These are phyloP conservation scores for Cyberlindnera amylophila DNA, from an alignment of 805 yeast genomes.

Conservation along the genomic window DNA sequence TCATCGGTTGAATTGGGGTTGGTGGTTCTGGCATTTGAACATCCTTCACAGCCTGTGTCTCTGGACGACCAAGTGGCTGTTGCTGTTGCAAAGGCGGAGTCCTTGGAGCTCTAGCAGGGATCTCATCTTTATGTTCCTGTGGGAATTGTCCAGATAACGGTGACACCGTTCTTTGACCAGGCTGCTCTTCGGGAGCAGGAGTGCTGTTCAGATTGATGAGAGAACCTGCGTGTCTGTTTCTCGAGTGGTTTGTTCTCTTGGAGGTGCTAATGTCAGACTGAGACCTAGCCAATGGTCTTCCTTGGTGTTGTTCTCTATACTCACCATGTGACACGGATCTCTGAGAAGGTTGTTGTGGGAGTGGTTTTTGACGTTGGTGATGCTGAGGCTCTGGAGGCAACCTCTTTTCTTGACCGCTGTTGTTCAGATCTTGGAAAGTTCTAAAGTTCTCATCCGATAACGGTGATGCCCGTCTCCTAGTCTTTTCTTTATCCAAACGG, in stretches of 20 bases:
- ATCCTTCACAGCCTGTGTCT: slow-evolving; percentile 5
- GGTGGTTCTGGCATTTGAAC: slow-evolving; percentile 10
- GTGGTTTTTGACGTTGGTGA: neutral
- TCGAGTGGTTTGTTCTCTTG: slow-evolving; percentile 30
- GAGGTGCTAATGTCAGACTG: slow-evolving; percentile 14
- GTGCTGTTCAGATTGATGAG: slow-evolving; percentile 17
- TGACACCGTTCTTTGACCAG: slow-evolving; percentile 9
- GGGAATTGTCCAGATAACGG: slow-evolving; percentile 8
- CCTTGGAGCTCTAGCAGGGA: neutral
- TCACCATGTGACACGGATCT: slow-evolving; percentile 8
- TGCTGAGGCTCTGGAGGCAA: slow-evolving; percentile 8
- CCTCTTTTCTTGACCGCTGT: neutral
- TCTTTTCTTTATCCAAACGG: slow-evolving; percentile 15
- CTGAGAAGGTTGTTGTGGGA: slow-evolving; percentile 2
- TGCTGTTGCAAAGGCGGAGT: slow-evolving; percentile 7
- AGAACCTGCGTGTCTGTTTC: slow-evolving; percentile 33
- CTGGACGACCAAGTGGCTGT: slow-evolving; percentile 6
- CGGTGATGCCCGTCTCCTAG: slow-evolving; percentile 14
- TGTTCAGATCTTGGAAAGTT: neutral
- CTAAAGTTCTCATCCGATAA: slow-evolving; percentile 11
- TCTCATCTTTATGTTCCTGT: neutral
- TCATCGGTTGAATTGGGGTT: slow-evolving; percentile 10
- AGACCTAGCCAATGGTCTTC: slow-evolving; percentile 13
- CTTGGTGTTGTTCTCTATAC: neutral
- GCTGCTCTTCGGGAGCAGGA: no score